A percentile compares a stretch with the other conserved stretches of the same genome.
These are phyloP conservation scores for Adansonia madagascariensis DNA, from an alignment of 441 rosid species.

Conservation along the genomic window DNA sequence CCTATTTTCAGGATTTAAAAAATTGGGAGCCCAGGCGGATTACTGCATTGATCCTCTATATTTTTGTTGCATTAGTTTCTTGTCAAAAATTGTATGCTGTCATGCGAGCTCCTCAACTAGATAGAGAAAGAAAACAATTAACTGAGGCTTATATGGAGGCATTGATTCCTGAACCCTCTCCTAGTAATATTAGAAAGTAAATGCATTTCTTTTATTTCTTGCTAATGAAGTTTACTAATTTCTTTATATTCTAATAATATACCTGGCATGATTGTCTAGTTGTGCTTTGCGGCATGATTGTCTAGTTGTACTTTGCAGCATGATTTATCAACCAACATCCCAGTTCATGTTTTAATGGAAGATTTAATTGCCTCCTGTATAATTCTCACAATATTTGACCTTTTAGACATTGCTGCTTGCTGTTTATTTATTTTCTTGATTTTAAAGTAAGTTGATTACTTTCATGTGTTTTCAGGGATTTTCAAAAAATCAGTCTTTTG, in stretches of 20 bases:
- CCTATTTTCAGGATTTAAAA: slow-evolving; percentile 64
- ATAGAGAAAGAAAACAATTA: slow-evolving; percentile 66
- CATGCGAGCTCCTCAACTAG: slow-evolving; percentile 65
- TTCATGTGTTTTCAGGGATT: not conserved
- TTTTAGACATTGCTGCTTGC: not conserved
- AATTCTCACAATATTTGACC: not conserved
- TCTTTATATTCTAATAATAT: not conserved
- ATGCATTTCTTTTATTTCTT: slow-evolving; percentile 31
- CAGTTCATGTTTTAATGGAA: slow-evolving; percentile 6
- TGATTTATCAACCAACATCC: not conserved
- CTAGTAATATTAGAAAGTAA: slow-evolving; percentile 71
- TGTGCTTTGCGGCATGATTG: too few species aligned
- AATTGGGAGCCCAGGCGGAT: slow-evolving; percentile 76
- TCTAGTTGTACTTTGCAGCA: not conserved
- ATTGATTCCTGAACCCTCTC: slow-evolving; percentile 92
- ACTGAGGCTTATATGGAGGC: slow-evolving; percentile 97
- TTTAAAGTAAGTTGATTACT: slow-evolving; percentile 5
- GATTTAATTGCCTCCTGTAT: not conserved
- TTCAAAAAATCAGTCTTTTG: not conserved
- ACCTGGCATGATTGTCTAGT: not conserved
- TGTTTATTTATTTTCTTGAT: slow-evolving; percentile 9
- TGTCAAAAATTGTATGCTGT: slow-evolving; percentile 65
- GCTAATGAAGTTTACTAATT: slow-evolving; percentile 8
- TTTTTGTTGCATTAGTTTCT: slow-evolving; percentile 57
- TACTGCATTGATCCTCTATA: slow-evolving; percentile 61